Evolutionary conservation across 179 eudicot species (phyloP).

Genomic region (Vitellaria paradoxa): DNA sequence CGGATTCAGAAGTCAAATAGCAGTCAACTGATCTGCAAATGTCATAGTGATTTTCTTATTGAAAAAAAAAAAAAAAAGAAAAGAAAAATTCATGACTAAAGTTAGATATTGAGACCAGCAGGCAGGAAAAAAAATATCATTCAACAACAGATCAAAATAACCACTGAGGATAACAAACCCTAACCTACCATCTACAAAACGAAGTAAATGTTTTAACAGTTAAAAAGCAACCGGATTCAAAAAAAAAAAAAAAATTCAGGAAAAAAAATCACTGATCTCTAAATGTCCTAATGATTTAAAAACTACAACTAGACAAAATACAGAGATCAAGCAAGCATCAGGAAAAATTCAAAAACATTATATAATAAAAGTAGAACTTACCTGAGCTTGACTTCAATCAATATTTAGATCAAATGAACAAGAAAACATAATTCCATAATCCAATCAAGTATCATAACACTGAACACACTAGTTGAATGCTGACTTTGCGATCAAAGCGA

Average conservation of each 20-base stretch:
- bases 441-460: not conserved
- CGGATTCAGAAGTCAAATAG: not conserved
- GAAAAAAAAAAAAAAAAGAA: not conserved
- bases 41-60: not conserved
- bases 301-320: not conserved
- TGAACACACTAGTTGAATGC: not conserved
- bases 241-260: not conserved
- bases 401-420: not conserved
- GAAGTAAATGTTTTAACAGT: too few species aligned
- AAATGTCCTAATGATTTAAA: not conserved
- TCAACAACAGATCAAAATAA: not conserved
- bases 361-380: not conserved
- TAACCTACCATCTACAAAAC: not conserved
- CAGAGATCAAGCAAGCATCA: not conserved
- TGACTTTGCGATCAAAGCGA: not conserved
- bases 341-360: not conserved
- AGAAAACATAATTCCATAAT: not conserved
- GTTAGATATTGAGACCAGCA: not conserved
- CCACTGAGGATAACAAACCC: not conserved
- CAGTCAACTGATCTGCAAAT: not conserved
- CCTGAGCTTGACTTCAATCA: not conserved
- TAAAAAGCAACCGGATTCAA: not conserved
- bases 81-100: not conserved
- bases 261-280: not conserved
- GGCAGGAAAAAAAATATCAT: not conserved